These are phyloP conservation scores for Prunella vulgaris DNA, from an alignment of 257 asterid genomes.

Conservation along the genomic window DNA sequence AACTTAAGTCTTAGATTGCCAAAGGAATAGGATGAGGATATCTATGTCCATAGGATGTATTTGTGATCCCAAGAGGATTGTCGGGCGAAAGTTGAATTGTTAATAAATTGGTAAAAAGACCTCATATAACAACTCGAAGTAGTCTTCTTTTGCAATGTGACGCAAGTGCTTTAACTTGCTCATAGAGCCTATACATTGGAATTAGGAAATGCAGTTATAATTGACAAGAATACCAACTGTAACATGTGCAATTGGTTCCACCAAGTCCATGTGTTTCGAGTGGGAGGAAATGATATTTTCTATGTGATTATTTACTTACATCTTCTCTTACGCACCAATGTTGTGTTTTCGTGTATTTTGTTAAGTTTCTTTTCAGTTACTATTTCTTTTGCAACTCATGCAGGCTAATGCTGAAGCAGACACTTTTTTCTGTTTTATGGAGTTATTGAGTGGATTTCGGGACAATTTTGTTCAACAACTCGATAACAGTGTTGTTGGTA, in stretches of 20 bases:
- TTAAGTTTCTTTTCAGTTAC: slow-evolving; percentile 24
- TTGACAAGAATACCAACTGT: neutral
- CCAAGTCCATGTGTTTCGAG: slow-evolving; percentile 17
- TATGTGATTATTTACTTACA: slow-evolving; percentile 17
- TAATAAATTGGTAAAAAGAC: neutral
- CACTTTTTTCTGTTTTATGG: slow-evolving; percentile 95
- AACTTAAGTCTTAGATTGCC: neutral
- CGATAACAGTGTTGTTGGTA: slow-evolving; percentile 94
- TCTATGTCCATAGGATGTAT: neutral
- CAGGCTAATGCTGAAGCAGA: slow-evolving; percentile 94
- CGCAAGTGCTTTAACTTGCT: neutral
- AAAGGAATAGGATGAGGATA: neutral
- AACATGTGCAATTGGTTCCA: neutral
- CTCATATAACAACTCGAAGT: neutral
- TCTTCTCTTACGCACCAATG: slow-evolving; percentile 5
- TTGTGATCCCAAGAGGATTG: neutral
- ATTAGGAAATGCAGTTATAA: neutral
- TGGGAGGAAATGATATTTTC: slow-evolving; percentile 7
- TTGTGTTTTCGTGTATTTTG: neutral
- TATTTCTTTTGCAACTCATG: slow-evolving; percentile 29
- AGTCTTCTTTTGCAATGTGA: neutral
- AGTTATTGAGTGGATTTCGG: slow-evolving; percentile 86
- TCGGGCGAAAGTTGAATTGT: neutral
- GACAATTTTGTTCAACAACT: slow-evolving; percentile 96
- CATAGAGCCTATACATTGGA: neutral